Evolutionary conservation across 2,329 filamentous ascomycete species (phyloP), one percentile per base, ranked within the genome.

Genomic region (Colletotrichum spaethianum): DNA sequence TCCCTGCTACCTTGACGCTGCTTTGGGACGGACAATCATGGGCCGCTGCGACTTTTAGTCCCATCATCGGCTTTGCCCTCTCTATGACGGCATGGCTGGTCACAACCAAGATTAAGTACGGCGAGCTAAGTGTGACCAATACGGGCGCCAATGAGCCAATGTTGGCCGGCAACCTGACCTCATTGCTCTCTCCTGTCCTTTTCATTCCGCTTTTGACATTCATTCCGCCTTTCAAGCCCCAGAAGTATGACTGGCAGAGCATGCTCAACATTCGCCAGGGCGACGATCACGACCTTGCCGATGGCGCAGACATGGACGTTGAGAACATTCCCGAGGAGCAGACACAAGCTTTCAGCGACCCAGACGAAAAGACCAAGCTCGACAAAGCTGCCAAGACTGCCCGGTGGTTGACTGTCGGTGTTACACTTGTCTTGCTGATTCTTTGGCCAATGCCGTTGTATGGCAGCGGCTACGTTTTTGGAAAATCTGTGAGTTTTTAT

Each of bases 121-220:
- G 92, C 52, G 82, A 83, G 12, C 86, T 96, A 38, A 89, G 85
- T 57, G 93, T 96, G 63, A 85, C 81, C 0, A 91, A 90, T 70
- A 95, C 93, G 0, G 93, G 94, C 20, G 87, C 89, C n/a, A 95
- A 95, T 81, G 88, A 92, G 73, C 93, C 93, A 20, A 95, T 95
- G 93, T 84, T 95, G 28, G 93, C 92, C 4, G 93, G 94, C 46
- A 95, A 96, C 77, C 93, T 96, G 9, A 90, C 91, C 1, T 93
- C 93, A 0, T 87, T 96, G 1, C 89, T 95, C 3, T 91, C 92
- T 0, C 93, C 94, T 0, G 74, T 93, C 0, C 78, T 94, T 50
- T 91, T 94, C 79, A 87, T 94, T 20, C 93, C 93, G 0, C 73
- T 94, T 57, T 85, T 96, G 28, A 94, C 93, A 0, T 87, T 90